Conservation (phyloP, 164 flowering plant species). For the Saururus chinensis region DNA sequence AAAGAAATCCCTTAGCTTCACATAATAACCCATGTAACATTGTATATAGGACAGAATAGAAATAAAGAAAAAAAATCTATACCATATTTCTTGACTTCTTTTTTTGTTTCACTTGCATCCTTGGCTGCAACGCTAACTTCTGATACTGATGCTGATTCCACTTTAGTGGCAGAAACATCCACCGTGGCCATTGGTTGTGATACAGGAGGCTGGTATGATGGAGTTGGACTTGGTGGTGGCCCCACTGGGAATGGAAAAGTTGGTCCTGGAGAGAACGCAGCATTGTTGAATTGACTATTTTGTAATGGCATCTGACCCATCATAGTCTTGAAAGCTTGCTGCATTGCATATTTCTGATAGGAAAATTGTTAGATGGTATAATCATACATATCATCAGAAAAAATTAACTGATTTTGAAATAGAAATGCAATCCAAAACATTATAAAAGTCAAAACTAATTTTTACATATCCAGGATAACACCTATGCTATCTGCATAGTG, state of each 20-base stretch:
- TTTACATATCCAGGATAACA: neutral
- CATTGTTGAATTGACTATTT: slow-evolving; percentile 37
- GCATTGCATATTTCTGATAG: slow-evolving; percentile 89
- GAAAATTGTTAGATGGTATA: slow-evolving; percentile 4
- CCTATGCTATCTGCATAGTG: neutral
- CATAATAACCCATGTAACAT: too few relatives aligned
- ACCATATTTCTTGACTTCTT: slow-evolving; percentile 62
- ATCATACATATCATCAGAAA: neutral
- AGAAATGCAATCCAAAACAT: neutral
- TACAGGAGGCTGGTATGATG: slow-evolving; percentile 24
- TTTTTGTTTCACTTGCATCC: slow-evolving; percentile 27
- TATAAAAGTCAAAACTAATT: neutral
- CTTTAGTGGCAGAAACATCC: slow-evolving; percentile 65
- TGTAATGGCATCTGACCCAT: slow-evolving; percentile 75
- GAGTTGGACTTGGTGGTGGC: slow-evolving; percentile 25
- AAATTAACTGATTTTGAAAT: neutral
- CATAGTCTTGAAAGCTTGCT: slow-evolving; percentile 83
- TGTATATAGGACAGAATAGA: neutral
- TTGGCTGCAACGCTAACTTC: slow-evolving; percentile 14
- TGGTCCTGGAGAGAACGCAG: slow-evolving; percentile 52
- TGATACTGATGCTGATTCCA: slow-evolving; percentile 41
- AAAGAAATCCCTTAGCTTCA: too few relatives aligned
- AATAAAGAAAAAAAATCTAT: slow-evolving; percentile 1
- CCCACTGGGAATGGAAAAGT: slow-evolving; percentile 60
- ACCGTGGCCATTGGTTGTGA: slow-evolving; percentile 46